Base-by-base conservation (phyloP, 208 protist species). In the Crithidia expoeki region DNA sequence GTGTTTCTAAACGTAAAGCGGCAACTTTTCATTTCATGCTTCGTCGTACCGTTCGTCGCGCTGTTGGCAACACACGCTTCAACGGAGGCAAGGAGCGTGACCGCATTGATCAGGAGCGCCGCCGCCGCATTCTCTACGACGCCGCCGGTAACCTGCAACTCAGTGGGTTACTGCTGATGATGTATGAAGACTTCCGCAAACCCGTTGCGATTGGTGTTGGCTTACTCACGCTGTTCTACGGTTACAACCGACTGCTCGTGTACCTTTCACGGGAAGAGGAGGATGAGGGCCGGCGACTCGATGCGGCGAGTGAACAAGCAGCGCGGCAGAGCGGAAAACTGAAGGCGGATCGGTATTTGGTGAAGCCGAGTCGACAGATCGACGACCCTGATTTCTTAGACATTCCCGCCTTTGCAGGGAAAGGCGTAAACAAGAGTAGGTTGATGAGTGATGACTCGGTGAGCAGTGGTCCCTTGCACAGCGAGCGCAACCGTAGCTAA, bases 301-400 rank as follows among this genome's bases (percentile, higher is more conserved):
- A 92, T 58, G 36, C 23, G 19, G 16, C 72, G 60, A 92, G 89
- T 51, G 86, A 92, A 53, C 51, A 76, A 12, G 16, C 51, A 11
- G 81, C 81, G 21, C 75, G 86, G 46, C 32, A 71, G 64, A 86
- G 72, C 3, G 89, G 89, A 16, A 92, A 92, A 59, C 68, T 94
- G 30, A 87, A 89, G 72, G 65, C 63, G 0, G 84, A 89, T 14
- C 80, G 81, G 0, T 94, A 83, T 46, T 70, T 94, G n/a, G 76
- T 92, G 40, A 92, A 90, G 55, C 85, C 82, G 23, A 75, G 56
- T 2, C 75, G 89, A 2, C 89, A 94, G 70, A 81, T 92, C 32
- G 89, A 94, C 50, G 89, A 94, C 63, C 89, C 89, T 0, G 89
- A 94, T 64, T 90, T 88, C 34, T 51, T 87, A 10, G 83, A 89